A percentile compares a stretch with the other conserved stretches of the same genome.
Evolutionary conservation across 768 basidiomycete species (phyloP).

Genomic region (Suillus sp.): DNA sequence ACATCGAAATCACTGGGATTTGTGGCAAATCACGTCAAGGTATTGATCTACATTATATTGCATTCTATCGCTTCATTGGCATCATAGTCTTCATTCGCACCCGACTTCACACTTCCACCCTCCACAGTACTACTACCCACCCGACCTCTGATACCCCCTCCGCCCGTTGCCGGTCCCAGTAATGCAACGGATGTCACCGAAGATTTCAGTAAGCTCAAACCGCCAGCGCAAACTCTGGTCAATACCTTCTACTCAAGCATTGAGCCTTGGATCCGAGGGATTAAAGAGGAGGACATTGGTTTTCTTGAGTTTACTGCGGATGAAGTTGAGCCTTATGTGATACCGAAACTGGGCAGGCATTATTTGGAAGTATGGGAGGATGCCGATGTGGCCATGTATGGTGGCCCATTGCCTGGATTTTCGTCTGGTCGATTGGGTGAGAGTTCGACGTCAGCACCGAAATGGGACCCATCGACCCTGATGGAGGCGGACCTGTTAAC

Average conservation of each 20-base stretch:
- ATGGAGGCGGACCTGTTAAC: conserved; percentile 65
- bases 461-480: conserved; percentile 84
- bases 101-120: conserved; percentile 65
- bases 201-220: conserved; percentile 86
- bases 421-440: conserved; percentile 39
- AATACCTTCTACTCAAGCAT: conserved; percentile 85
- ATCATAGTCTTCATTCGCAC: conserved; percentile 39
- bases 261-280: conserved; percentile 85
- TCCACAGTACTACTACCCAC: conserved; percentile 51
- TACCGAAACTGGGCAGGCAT: conserved; percentile 84
- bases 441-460: conserved; percentile 47
- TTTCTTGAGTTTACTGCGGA: conserved; percentile 91
- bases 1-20: conserved; percentile 54
- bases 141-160: conserved; percentile 62
- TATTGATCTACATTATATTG: conserved; percentile 23
- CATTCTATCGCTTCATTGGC: conserved; percentile 17
- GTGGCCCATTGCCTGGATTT: conserved; percentile 43
- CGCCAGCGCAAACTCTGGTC: conserved; percentile 66
- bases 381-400: conserved; percentile 66
- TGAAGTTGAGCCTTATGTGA: conserved; percentile 82
- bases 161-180: conserved; percentile 79
- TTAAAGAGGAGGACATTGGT: conserved; percentile 95
- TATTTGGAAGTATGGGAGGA: conserved; percentile 95
- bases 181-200: conserved; percentile 81
- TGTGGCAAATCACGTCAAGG: conserved; percentile 52